Base-by-base conservation (phyloP, 2,329 filamentous ascomycete species). In the Thyridium curvatum region DNA sequence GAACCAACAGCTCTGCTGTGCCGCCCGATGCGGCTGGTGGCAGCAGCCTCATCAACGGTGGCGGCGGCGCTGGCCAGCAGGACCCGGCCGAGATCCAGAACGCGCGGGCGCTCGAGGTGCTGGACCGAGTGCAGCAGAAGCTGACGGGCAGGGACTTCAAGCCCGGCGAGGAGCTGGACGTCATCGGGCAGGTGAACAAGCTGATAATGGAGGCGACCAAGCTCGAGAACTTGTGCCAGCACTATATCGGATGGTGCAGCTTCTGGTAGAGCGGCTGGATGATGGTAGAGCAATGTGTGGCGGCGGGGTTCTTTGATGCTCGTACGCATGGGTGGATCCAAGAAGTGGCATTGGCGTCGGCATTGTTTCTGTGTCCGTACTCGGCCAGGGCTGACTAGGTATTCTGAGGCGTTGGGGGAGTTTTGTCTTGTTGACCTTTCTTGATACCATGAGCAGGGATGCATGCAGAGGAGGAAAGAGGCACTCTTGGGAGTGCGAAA, bases 201-300 rank as follows among this genome's bases (percentile, higher is more conserved):
- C 69, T 99, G 53, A 85, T 99, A 52, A 83, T 85, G 45, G 91
- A 98, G 68, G 93, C 93, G 16, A 98, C 93, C 7, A 96, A 93
- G 56, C 71, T 97, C 52, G 93, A 97, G 74, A 97, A 97, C 60
- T 69, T 98, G 45, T 98, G 93, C 60, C 93, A 97, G 71, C 93
- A 97, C 68, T 98, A 96, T 61, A 95, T 97, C 52, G 93, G 93
- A 47, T 97, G 91, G 91, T 97, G 91, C 66, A 94, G 87, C 64
- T 97, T 96, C 74, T 97, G 91, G 91, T 97, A 64, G 57, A 21
- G 26, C 14, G 8, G 8, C 16, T 32, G 30, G 30, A 12, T 32
- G 32, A 12, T 7, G 32, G 15, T 6, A 7, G 30, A 32, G 21
- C 21, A 26, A 10, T 26, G 21, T n/a, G 21, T 26, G 21, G 21